Evolutionary conservation across 495 filamentous ascomycete genomes (phyloP), one percentile per base, ranked within the genome.

Genomic region (Bathelium albidoporum): DNA sequence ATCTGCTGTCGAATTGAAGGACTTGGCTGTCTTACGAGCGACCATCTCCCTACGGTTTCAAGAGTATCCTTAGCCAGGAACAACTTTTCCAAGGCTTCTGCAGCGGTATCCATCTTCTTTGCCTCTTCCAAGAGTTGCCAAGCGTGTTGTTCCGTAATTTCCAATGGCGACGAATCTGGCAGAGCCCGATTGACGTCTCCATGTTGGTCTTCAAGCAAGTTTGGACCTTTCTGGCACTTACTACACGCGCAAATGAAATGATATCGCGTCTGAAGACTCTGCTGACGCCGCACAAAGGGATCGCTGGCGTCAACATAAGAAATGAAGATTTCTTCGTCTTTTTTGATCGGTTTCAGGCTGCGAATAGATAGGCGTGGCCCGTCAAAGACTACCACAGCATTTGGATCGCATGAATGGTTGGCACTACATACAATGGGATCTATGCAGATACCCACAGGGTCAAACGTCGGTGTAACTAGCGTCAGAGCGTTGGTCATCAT

Each of bases 351-450:
- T 34, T 65, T 73, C 5, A 82, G 67, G 1, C 75, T 71, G 14
- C 80, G 73, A 16, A 82, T 62, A 0, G 71, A 66, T 3, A 81
- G 61, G 32, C 72, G 44, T 1, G 64, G 65, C 18, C 80, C 82
- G 59, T 88, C 83, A 67, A 88, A 87, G 16, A 82, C 78, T 34
- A 88, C 77, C 16, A 81, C 76, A n/a, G 83, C 78, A 64, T 89
- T 91, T 32, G 85, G 85, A 39, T 80, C 76, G 73, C 89, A 90
- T 59, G 82, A 87, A 74, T 91, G 89, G 71, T 90, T 90, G 67
- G 86, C 79, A 12, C 79, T 68, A 43, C 82, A 76, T 0, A 81
- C 79, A 4, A 80, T 72, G 1, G 83, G 77, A 61, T 88, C 84
- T 41, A 90, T 67, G 49, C 79, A 82, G 12, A 85, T 75, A 14